phyloP scores from a whole-genome alignment of 768 basidiomycete species.

The Saitozyma sp. region DNA sequence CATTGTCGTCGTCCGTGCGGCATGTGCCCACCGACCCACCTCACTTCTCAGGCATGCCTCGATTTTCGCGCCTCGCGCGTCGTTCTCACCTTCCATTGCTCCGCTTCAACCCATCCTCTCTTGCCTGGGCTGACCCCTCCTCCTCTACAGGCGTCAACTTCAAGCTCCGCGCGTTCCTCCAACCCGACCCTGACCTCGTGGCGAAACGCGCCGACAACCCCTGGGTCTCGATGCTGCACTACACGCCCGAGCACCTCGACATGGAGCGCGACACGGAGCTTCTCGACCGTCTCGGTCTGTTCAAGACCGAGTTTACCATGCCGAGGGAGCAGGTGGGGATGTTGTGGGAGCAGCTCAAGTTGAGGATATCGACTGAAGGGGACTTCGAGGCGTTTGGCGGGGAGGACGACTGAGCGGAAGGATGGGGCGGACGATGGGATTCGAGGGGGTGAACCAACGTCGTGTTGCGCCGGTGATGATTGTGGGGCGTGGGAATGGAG shows the following conservation, averaged over 20 bases:
- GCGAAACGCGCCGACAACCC: conserved; percentile 17
- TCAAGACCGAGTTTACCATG: conserved; percentile 32
- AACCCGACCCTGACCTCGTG: conserved; percentile 25
- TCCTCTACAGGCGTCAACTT: conserved; percentile 41
- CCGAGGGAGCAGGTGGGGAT: conserved; percentile 33
- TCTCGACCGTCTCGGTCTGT: conserved; percentile 32
- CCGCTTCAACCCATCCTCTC: neutral
- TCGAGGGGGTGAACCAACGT: too few relatives aligned
- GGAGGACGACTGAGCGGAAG: neutral
- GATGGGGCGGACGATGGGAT: neutral
- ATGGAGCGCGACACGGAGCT: conserved; percentile 42
- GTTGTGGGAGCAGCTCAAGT: conserved; percentile 28
- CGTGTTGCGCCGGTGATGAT: too few relatives aligned
- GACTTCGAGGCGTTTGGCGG: neutral
- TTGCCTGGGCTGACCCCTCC: neutral
- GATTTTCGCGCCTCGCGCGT: too few relatives aligned
- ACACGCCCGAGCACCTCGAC: conserved; percentile 38
- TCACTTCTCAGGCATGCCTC: too few relatives aligned
- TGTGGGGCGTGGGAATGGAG: too few relatives aligned
- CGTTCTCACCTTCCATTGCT: neutral
- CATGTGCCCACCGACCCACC: too few relatives aligned
- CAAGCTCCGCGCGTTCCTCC: conserved; percentile 42
- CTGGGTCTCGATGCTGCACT: conserved; percentile 35
- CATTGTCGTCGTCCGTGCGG: too few relatives aligned
- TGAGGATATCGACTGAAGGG: conserved; percentile 1